These are phyloP conservation scores for Ochetophila trinervis DNA, from an alignment of 306 rosid genomes.

Conservation along the genomic window DNA sequence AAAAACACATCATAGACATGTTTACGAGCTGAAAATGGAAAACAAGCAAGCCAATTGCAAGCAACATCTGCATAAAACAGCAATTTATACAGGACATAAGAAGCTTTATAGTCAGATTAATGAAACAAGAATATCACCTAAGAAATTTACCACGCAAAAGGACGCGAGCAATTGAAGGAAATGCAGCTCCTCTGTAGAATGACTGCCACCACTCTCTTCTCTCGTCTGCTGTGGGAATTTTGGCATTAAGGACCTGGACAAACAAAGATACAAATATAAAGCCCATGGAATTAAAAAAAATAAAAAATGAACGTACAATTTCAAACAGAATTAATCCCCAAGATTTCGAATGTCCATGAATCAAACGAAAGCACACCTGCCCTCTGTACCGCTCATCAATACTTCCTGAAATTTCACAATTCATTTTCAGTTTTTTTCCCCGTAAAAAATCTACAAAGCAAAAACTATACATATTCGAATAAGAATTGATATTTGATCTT, in stretches of 20 bases:
- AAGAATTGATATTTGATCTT: background rate
- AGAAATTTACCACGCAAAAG: conserved; percentile 58
- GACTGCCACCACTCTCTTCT: conserved; percentile 57
- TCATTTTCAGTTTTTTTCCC: background rate
- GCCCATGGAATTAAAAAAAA: conserved; percentile 5
- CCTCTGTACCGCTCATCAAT: conserved; percentile 52
- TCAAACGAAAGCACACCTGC: conserved; percentile 52
- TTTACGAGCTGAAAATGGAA: conserved; percentile 63
- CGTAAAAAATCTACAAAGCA: background rate
- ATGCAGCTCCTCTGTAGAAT: conserved; percentile 68
- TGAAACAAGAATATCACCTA: conserved; percentile 8
- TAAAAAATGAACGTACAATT: conserved; percentile 3
- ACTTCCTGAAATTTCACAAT: conserved; percentile 46
- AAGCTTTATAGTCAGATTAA: background rate
- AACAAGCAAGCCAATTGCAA: conserved; percentile 78
- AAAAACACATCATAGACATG: conserved; percentile 79
- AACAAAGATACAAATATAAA: conserved; percentile 19
- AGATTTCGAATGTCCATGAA: conserved; percentile 11
- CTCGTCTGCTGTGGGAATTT: conserved; percentile 53
- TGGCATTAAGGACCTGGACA: conserved; percentile 40
- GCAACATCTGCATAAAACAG: conserved; percentile 69
- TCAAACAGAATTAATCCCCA: background rate
- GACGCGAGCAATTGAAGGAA: conserved; percentile 65
- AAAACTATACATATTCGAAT: background rate
- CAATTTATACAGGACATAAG: conserved; percentile 26